Evolutionary conservation across 108 stramenopile genomes (phyloP).

Genomic region (Skeletonema potamos): DNA sequence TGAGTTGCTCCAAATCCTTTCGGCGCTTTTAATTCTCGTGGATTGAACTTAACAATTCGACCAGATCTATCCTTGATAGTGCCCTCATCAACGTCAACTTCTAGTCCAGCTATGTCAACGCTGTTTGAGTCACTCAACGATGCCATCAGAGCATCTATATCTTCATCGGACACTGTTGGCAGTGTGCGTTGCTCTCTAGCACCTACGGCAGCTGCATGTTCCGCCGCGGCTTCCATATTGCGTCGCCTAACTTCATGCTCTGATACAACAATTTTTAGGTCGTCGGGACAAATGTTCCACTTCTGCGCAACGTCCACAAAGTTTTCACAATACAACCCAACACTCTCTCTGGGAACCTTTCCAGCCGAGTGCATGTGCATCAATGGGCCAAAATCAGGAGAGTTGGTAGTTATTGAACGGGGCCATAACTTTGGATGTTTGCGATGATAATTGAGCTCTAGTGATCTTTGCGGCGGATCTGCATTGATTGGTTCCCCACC

Average conservation of each 20-base stretch:
- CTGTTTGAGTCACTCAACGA: constrained; percentile 8
- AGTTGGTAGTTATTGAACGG: constrained; percentile 55
- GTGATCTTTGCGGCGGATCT: constrained; percentile 72
- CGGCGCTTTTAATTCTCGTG: constrained; percentile 33
- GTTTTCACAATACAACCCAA: constrained; percentile 69
- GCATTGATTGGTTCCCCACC: constrained; percentile 87
- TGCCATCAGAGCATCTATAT: constrained; percentile 20
- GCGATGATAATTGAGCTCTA: constrained; percentile 63
- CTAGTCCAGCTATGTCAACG: background rate
- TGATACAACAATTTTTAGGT: constrained; percentile 51
- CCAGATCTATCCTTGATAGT: constrained; percentile 25
- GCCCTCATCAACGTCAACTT: constrained; percentile 19
- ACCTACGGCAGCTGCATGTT: constrained; percentile 11
- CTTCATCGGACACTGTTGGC: constrained; percentile 12
- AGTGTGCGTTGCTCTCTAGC: constrained; percentile 4
- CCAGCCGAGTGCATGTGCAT: constrained; percentile 54
- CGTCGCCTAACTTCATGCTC: constrained; percentile 23
- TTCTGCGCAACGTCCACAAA: constrained; percentile 59
- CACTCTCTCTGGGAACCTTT: constrained; percentile 47
- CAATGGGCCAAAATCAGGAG: constrained; percentile 78
- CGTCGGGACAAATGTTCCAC: constrained; percentile 84
- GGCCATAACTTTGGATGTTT: constrained; percentile 56
- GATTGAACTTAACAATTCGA: constrained; percentile 23
- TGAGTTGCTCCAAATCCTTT: constrained; percentile 47
- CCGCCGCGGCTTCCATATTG: constrained; percentile 13